Percentiles rank a stretch among this genome's conserved stretches.
phyloP scores from a whole-genome alignment of 257 asterid genomes.

The Gentiana macrophylla region DNA sequence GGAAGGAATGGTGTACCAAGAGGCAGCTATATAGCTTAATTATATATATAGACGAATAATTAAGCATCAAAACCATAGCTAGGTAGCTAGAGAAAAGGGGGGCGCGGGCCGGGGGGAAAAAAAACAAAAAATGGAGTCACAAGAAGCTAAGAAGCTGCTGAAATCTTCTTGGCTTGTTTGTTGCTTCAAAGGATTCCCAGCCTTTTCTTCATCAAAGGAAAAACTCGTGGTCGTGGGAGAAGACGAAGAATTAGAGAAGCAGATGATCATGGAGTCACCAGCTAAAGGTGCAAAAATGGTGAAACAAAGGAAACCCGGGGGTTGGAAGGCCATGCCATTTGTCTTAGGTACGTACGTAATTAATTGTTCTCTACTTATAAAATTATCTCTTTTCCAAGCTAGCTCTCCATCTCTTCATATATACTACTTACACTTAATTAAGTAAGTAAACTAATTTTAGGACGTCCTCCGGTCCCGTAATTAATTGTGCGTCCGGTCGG shows the following conservation, averaged over 20 bases:
- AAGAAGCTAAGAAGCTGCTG: background rate
- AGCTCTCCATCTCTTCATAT: slow-evolving; percentile 9
- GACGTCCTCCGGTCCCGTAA: too few relatives aligned
- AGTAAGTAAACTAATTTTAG: too few relatives aligned
- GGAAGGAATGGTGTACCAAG: too few relatives aligned
- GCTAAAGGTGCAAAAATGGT: background rate
- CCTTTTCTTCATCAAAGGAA: background rate
- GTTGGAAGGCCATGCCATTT: slow-evolving; percentile 68
- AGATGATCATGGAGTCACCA: background rate
- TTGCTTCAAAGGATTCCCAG: background rate
- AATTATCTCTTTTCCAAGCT: slow-evolving; percentile 8
- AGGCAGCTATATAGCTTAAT: too few relatives aligned
- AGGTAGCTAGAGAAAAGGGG: too few relatives aligned
- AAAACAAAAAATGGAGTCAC: background rate
- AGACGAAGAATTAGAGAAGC: background rate
- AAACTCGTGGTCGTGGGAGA: background rate
- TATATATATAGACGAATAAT: too few relatives aligned
- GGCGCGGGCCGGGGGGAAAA: too few relatives aligned
- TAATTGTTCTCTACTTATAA: too few relatives aligned
- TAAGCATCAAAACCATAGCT: too few relatives aligned
- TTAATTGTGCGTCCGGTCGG: too few relatives aligned
- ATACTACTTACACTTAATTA: too few relatives aligned
- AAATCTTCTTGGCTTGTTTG: slow-evolving; percentile 5
- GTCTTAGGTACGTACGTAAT: slow-evolving; percentile 29
- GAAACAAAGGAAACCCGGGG: slow-evolving; percentile 22